A percentile compares a stretch with the other conserved stretches of the same genome.
These are phyloP conservation scores for Epichloe coenophiala DNA, from an alignment of 2,329 filamentous ascomycete species.

Conservation along the genomic window DNA sequence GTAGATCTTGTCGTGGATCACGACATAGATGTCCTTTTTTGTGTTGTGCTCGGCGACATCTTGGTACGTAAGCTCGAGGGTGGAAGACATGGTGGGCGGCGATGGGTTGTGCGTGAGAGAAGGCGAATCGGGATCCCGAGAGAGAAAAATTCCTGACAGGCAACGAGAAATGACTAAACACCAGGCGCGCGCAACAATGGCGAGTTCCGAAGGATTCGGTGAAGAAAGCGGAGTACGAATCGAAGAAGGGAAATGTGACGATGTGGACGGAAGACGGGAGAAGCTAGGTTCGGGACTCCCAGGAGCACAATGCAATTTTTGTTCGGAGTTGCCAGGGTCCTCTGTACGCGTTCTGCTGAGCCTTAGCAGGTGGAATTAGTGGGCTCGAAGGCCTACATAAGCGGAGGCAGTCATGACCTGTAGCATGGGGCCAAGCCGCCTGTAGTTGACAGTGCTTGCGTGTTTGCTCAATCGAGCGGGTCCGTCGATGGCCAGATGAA, in stretches of 20 bases:
- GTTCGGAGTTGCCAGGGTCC: not conserved
- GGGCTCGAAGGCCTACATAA: not conserved
- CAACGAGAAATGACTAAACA: no score
- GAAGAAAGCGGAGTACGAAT: no score
- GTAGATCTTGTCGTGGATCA: constrained; percentile 97
- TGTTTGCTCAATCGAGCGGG: constrained; percentile 1
- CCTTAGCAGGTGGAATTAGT: not conserved
- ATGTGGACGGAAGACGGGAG: no score
- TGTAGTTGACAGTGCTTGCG: not conserved
- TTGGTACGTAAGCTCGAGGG: constrained; percentile 53
- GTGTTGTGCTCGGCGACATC: constrained; percentile 76
- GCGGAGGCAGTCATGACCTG: not conserved
- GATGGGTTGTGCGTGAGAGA: not conserved
- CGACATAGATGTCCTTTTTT: constrained; percentile 89
- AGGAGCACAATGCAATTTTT: no score
- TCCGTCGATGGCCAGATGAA: not conserved
- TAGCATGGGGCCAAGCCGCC: not conserved
- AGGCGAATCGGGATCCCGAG: no score
- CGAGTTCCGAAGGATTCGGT: not conserved
- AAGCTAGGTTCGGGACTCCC: no score
- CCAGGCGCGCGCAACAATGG: not conserved
- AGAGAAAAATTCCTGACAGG: no score
- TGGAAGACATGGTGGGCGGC: constrained; percentile 14
- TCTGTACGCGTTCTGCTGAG: no score
- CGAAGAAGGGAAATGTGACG: no score